Conservation (phyloP, 2,329 filamentous ascomycete genomes). For the Zymoseptoria tritici region DNA sequence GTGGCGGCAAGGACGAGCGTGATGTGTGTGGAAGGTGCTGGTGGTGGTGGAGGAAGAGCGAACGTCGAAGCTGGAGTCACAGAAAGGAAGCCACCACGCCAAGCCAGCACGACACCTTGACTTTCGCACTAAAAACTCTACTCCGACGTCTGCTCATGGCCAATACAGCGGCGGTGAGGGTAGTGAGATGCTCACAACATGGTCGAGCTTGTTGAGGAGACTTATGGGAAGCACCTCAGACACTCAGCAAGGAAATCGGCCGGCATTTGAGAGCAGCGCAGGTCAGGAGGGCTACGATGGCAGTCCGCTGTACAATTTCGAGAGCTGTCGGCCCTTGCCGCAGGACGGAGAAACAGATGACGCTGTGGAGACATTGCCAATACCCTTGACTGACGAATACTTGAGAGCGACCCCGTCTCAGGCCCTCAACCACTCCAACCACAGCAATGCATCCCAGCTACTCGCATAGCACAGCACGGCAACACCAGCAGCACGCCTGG, state of each 20-base stretch:
- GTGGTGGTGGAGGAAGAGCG: neutral
- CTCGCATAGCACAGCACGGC: too few species aligned
- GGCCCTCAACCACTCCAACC: too few species aligned
- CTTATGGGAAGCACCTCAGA: neutral
- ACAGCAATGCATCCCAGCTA: too few species aligned
- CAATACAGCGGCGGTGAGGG: neutral
- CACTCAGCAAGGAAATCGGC: neutral
- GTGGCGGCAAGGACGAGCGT: neutral
- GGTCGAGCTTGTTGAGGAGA: neutral
- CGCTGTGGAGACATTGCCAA: too few species aligned
- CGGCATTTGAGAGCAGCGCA: neutral
- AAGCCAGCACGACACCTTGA: neutral
- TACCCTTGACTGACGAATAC: too few species aligned
- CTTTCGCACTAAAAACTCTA: neutral
- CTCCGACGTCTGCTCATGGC: neutral
- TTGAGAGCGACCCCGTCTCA: too few species aligned
- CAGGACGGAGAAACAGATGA: too few species aligned
- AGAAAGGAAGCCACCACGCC: neutral
- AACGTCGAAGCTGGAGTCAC: neutral
- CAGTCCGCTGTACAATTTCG: neutral
- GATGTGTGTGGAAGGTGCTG: neutral
- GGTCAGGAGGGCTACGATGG: neutral
- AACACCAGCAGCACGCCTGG: too few species aligned
- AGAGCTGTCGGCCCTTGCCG: neutral
- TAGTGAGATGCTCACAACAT: neutral